Conservation (phyloP, 768 basidiomycete species). For the Chlorophyllum brunneum region DNA sequence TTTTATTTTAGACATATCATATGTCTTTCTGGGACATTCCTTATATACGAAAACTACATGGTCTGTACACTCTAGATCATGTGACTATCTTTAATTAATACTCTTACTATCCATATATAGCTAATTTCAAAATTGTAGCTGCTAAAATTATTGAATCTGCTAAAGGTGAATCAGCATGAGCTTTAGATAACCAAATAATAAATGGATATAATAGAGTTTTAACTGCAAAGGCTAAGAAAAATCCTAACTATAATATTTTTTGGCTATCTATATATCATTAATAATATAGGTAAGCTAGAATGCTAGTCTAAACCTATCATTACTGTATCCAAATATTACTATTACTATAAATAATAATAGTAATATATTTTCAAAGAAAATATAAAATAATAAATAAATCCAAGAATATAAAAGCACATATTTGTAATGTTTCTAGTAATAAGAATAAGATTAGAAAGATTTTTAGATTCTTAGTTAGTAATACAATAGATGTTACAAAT, state of each 20-base stretch:
- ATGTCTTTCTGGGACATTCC: no score
- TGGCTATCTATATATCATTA: background rate
- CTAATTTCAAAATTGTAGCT: background rate
- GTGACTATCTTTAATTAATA: background rate
- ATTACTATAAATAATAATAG: no score
- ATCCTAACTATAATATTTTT: background rate
- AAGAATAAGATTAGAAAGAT: background rate
- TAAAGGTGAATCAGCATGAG: background rate
- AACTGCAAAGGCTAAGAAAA: background rate
- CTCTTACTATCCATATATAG: background rate
- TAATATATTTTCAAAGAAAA: background rate
- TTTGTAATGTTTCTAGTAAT: conserved; percentile 1
- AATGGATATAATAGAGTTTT: background rate
- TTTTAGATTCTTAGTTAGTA: background rate
- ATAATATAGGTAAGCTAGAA: background rate
- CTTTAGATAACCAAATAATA: background rate
- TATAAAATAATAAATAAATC: background rate
- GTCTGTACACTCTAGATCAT: no score
- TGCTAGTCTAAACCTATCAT: background rate
- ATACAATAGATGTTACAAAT: background rate
- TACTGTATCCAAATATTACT: background rate
- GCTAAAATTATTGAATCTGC: background rate
- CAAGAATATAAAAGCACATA: background rate
- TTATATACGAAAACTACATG: no score
- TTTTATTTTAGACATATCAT: no score